phyloP scores from a whole-genome alignment of 192 early-diverging fungal genomes.

The Thoreauomyces humboldtii region DNA sequence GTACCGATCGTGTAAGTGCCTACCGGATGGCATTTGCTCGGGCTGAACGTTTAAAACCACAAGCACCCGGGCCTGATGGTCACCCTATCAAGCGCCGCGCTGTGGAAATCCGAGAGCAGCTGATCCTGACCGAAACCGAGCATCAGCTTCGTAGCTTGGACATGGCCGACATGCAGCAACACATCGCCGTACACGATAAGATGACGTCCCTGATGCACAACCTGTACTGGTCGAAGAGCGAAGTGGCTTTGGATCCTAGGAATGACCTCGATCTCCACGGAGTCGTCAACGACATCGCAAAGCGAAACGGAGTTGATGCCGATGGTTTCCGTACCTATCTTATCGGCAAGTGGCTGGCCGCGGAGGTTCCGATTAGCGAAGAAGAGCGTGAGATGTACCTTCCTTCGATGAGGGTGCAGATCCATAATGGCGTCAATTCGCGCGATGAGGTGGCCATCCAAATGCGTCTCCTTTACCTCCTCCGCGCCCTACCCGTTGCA shows the following conservation, averaged over 20 bases:
- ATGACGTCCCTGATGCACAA: slow-evolving; percentile 39
- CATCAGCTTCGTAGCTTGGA: slow-evolving; percentile 31
- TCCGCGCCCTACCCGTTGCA: slow-evolving; percentile 35
- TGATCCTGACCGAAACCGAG: slow-evolving; percentile 47
- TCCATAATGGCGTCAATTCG: slow-evolving; percentile 37
- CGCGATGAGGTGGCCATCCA: slow-evolving; percentile 39
- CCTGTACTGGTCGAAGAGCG: slow-evolving; percentile 37
- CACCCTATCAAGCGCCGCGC: too few species aligned
- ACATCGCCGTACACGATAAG: slow-evolving; percentile 17
- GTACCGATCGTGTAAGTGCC: slow-evolving; percentile 59
- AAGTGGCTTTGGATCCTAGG: slow-evolving; percentile 22
- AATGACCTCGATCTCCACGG: slow-evolving; percentile 31
- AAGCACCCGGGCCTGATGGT: background rate
- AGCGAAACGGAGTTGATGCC: slow-evolving; percentile 38
- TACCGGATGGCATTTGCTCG: slow-evolving; percentile 56
- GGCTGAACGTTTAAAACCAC: slow-evolving; percentile 40
- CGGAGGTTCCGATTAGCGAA: slow-evolving; percentile 6
- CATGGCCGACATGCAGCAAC: slow-evolving; percentile 26
- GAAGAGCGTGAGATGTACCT: slow-evolving; percentile 38
- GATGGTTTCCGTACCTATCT: slow-evolving; percentile 32
- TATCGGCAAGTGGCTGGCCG: slow-evolving; percentile 20
- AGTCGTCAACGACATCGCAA: slow-evolving; percentile 41
- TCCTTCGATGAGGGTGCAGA: slow-evolving; percentile 47
- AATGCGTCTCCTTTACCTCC: slow-evolving; percentile 51
- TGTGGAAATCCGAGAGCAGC: slow-evolving; percentile 1